phyloP scores from a whole-genome alignment of 2,329 filamentous ascomycete genomes.

The Colletotrichum liaoningense region DNA sequence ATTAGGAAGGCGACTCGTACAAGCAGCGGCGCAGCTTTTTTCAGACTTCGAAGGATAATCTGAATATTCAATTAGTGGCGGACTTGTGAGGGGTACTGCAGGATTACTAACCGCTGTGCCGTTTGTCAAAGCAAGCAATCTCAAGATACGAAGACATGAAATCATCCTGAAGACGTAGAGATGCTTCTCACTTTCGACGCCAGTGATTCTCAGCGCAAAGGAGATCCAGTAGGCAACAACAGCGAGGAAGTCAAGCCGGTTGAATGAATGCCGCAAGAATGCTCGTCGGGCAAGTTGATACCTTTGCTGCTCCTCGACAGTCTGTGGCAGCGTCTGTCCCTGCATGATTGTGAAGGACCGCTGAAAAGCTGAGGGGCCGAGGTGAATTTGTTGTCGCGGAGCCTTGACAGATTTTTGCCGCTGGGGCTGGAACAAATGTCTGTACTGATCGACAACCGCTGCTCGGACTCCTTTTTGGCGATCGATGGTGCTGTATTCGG shows the following conservation, averaged over 20 bases:
- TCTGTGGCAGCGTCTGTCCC: conserved; percentile 69
- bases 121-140: conserved; percentile 90
- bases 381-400: conserved; percentile 56
- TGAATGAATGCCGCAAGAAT: conserved; percentile 95
- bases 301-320: conserved; percentile 81
- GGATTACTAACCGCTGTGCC: conserved; percentile 81
- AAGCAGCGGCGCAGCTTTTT: conserved; percentile 91
- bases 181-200: conserved; percentile 76
- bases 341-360: conserved; percentile 84
- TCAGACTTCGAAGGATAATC: conserved; percentile 94
- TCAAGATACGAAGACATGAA: conserved; percentile 91
- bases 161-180: conserved; percentile 96
- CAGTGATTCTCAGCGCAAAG: conserved; percentile 77
- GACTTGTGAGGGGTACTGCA: not conserved
- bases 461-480: conserved; percentile 79
- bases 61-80: conserved; percentile 47
- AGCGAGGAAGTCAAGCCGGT: conserved; percentile 93
- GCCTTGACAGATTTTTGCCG: conserved; percentile 75
- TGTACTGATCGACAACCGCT: conserved; percentile 81
- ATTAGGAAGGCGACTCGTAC: conserved; percentile 95
- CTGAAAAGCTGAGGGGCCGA: conserved; percentile 73
- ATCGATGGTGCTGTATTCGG: conserved; percentile 92
- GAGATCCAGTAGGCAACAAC: conserved; percentile 96
- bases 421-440: conserved; percentile 84
- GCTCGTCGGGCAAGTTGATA: conserved; percentile 89